Base-by-base conservation (phyloP, 2,329 filamentous ascomycete species). In the Zymoseptoria brevis region DNA sequence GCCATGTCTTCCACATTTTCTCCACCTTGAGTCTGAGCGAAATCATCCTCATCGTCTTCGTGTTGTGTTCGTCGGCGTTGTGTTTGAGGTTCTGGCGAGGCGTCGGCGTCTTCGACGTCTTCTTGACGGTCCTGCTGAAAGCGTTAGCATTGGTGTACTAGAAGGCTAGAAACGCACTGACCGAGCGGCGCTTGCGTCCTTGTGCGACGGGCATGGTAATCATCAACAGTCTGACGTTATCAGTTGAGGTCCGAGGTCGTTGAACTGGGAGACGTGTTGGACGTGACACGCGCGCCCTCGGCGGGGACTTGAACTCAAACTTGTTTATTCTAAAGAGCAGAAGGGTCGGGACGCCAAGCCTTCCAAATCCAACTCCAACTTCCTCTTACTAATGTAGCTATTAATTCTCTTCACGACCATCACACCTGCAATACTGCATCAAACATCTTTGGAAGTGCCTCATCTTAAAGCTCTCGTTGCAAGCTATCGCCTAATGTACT, bases 1-100 rank as follows among this genome's bases (percentile, higher is more conserved):
- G 83, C 79, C 71, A 85, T 77, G 52, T 76, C 76, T 16, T 74
- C 71, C 3, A 73, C 58, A 56, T 66, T 61, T 48, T 64, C 67
- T 13, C 59, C 60, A 50, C 73, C 72, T 11, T 67, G 64, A 0
- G 52, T 56, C 19, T 66, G 66, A 19, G 60, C 62, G 24, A 61
- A 62, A 24, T 64, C 64, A 35, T 57, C 57, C 21, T 61, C 57
- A 4, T 67, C 67, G 26, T 67, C 62, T 19, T 62, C 64, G 7
- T 61, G 13, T 8, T 64, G 55, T 6, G 60, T 62, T n/a, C 64
- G 61, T 19, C 69, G 64, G n/a, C 71, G 66, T 56, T 73, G 72
- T 2, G 67, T 69, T 53, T 64, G 56, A 29, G 69, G 67, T 57
- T 66, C 66, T 49, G 65, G 64, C 1, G 67, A 68, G 8, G 60